Evolutionary conservation across 116 monocot species (phyloP), one percentile per base, ranked within the genome.

Genomic region (Trichopus zeylanicus): DNA sequence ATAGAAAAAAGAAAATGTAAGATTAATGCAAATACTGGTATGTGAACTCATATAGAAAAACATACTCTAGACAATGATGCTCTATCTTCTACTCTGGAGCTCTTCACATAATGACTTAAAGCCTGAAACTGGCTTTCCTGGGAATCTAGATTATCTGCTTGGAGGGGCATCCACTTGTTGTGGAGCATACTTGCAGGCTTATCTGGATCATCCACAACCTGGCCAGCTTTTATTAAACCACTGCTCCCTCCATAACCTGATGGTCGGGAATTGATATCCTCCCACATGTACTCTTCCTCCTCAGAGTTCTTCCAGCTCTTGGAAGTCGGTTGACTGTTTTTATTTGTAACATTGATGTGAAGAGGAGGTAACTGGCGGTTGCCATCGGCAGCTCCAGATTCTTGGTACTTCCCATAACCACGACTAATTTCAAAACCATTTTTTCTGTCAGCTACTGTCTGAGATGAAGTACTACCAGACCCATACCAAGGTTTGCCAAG

Each of bases 271-370:
- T 75, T 72, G 31, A 74, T 69, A 58, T 87, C 81, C 79, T 91
- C 88, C 98, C 97, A 97, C 64, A 82, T 79, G 39, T 82, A 97
- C 53, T 97, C 91, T 71, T 97, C 97, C 55, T 97, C 98, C 63
- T 88, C 98, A 33, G 91, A 82, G 58, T 88, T 82, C 69, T 98
- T 91, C 98, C 98, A 98, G 61, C 61, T 98, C 55, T 66, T 73
- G 52, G 79, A 69, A 60, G 66, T 16, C 2, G 58, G 29, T 11
- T 66, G 28, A 24, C 59, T 69, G 35, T 32, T 68, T 69, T 64
- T 80, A 65, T 74, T 69, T 47, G 49, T 26, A 42, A 51, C 56
- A 48, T 38, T 69, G 20, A 53, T 48, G n/a, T 79, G 66, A 11
- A 39, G 47, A 9, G 78, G 60, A 20, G 65, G 49, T 42, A 60